These are phyloP conservation scores for Nannizzia gypsea DNA, from an alignment of 2,329 filamentous ascomycete species.

Conservation along the genomic window DNA sequence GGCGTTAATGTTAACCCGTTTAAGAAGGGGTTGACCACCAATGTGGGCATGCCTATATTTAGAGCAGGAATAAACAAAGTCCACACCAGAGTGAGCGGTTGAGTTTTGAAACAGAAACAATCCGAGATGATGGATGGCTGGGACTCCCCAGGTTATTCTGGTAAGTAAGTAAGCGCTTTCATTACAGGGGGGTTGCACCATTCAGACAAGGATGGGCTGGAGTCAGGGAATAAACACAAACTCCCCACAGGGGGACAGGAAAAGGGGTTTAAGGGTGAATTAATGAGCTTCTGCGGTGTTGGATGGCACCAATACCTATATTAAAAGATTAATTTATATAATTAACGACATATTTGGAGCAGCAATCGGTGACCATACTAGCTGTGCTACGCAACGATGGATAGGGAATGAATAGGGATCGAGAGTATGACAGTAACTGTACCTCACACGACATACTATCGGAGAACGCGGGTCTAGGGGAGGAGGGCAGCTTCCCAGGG, in stretches of 20 bases:
- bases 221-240: background rate
- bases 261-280: background rate
- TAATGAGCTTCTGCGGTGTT: background rate
- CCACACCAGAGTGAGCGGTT: background rate
- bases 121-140: background rate
- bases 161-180: background rate
- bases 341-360: no score
- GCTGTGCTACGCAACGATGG: background rate
- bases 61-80: background rate
- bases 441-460: background rate
- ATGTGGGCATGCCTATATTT: background rate
- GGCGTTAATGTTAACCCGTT: background rate
- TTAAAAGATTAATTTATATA: no score
- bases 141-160: background rate
- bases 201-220: background rate
- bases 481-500: background rate
- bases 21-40: background rate
- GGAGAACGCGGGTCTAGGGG: background rate
- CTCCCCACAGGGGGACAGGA: background rate
- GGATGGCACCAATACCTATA: background rate
- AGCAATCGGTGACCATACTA: background rate
- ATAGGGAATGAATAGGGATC: background rate
- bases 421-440: background rate
- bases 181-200: background rate
- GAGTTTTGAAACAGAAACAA: background rate